Conservation (phyloP, 305 asterid genomes). For the Fraxinus paxiana region DNA sequence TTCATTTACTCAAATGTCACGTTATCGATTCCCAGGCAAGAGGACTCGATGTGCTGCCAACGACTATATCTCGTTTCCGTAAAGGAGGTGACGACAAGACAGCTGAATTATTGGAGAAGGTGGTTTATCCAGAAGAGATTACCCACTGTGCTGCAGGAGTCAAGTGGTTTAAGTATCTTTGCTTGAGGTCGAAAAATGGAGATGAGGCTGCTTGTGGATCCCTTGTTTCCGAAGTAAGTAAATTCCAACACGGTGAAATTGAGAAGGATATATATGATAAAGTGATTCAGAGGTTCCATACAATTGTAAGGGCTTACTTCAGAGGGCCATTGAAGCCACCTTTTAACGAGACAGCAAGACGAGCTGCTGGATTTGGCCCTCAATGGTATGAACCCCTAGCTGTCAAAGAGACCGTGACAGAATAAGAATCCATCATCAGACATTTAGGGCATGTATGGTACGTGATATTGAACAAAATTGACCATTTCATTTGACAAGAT, state of each 20-base stretch:
- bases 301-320: conserved; percentile 58
- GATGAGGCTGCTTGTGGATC: conserved; percentile 17
- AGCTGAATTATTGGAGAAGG: conserved; percentile 72
- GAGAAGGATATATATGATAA: conserved; percentile 18
- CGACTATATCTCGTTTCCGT: conserved; percentile 83
- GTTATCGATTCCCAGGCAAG: conserved; percentile 57
- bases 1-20: background rate
- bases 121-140: conserved; percentile 87
- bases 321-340: conserved; percentile 93
- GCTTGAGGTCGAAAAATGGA: conserved; percentile 40
- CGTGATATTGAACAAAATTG: background rate
- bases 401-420: conserved; percentile 36
- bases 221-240: conserved; percentile 11
- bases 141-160: conserved; percentile 93
- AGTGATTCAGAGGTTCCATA: conserved; percentile 68
- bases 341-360: conserved; percentile 79
- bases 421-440: conserved; percentile 9
- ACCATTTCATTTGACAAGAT: background rate
- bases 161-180: conserved; percentile 81
- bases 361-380: conserved; percentile 85
- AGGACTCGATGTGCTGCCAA: conserved; percentile 91
- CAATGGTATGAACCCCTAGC: conserved; percentile 93
- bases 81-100: conserved; percentile 82
- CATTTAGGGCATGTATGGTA: background rate
- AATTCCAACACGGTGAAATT: conserved; percentile 21